Evolutionary conservation across 1,284 basidiomycete species (phyloP).

Genomic region (Trichosporon inkin): DNA sequence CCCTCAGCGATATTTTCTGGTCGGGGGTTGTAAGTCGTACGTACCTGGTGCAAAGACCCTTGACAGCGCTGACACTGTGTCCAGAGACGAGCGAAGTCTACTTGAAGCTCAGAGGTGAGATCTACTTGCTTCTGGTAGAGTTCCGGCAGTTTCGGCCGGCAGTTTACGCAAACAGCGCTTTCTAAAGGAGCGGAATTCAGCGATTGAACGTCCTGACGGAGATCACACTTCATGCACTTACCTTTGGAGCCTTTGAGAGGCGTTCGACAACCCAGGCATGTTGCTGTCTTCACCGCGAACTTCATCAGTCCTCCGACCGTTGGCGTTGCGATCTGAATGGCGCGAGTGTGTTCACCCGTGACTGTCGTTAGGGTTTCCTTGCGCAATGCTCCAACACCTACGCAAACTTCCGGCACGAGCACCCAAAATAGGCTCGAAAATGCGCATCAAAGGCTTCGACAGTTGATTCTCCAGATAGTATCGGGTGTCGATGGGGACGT

Average conservation of each 20-base stretch:
- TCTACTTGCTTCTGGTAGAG: constrained; percentile 83
- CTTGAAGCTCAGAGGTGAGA: constrained; percentile 69
- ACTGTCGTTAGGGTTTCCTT: constrained; percentile 55
- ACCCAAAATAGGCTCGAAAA: constrained; percentile 94
- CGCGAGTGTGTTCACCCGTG: constrained; percentile 85
- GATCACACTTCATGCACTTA: constrained; percentile 42
- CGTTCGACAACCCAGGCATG: constrained; percentile 89
- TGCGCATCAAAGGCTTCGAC: constrained; percentile 88
- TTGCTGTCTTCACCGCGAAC: constrained; percentile 88
- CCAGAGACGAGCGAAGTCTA: constrained; percentile 88
- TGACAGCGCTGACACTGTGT: constrained; percentile 96
- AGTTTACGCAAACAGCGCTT: constrained; percentile 89
- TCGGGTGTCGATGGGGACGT: constrained; percentile 90
- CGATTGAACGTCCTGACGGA: constrained; percentile 8
- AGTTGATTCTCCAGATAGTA: constrained; percentile 97
- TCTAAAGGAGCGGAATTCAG: constrained; percentile 54
- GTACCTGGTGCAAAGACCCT: constrained; percentile 85
- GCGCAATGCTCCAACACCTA: constrained; percentile 52
- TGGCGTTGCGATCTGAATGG: constrained; percentile 89
- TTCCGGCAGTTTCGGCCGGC: constrained; percentile 73
- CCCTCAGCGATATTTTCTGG: background rate
- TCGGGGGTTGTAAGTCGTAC: constrained; percentile 17
- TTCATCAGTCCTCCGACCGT: constrained; percentile 94
- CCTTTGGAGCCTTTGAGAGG: constrained; percentile 67
- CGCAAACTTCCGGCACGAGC: constrained; percentile 78